phyloP scores from a whole-genome alignment of 352 stramenopile genomes.

The Globisporangium nagaii region DNA sequence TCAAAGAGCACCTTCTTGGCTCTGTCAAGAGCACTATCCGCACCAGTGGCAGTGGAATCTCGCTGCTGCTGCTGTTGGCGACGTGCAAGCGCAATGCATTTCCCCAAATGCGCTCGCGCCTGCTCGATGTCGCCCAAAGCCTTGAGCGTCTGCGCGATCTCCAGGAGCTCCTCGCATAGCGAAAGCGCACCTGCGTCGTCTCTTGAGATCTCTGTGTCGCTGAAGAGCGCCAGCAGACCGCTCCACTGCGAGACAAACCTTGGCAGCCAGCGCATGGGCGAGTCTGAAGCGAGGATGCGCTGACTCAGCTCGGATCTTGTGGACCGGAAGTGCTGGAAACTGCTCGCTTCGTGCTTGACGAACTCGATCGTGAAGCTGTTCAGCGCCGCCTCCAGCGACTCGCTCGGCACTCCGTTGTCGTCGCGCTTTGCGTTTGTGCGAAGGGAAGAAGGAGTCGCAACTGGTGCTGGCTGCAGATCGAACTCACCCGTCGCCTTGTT shows the following conservation, averaged over 20 bases:
- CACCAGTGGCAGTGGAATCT: not conserved
- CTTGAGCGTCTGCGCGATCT: slow-evolving; percentile 2
- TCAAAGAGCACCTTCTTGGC: slow-evolving; percentile 16
- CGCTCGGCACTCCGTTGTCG: not conserved
- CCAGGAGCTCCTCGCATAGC: not conserved
- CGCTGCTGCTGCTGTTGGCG: not conserved
- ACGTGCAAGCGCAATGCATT: slow-evolving; percentile 6
- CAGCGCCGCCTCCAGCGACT: not conserved
- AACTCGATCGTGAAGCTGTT: not conserved
- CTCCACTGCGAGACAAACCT: slow-evolving; percentile 2
- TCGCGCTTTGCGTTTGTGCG: not conserved
- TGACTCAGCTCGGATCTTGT: not conserved
- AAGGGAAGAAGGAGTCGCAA: not conserved
- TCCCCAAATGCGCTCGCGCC: not conserved
- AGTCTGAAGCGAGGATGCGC: not conserved
- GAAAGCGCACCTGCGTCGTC: not conserved
- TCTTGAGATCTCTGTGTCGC: not conserved
- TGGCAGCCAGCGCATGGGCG: not conserved
- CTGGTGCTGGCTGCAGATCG: not conserved
- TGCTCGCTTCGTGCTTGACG: not conserved
- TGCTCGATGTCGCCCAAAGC: slow-evolving; percentile 1
- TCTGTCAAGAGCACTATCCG: slow-evolving; percentile 5
- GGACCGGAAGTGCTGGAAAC: not conserved
- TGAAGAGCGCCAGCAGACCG: not conserved
- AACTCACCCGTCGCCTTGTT: slow-evolving; percentile 3